Evolutionary conservation across 2,329 filamentous ascomycete species (phyloP).

Genomic region (Phaeoacremonium minimum): DNA sequence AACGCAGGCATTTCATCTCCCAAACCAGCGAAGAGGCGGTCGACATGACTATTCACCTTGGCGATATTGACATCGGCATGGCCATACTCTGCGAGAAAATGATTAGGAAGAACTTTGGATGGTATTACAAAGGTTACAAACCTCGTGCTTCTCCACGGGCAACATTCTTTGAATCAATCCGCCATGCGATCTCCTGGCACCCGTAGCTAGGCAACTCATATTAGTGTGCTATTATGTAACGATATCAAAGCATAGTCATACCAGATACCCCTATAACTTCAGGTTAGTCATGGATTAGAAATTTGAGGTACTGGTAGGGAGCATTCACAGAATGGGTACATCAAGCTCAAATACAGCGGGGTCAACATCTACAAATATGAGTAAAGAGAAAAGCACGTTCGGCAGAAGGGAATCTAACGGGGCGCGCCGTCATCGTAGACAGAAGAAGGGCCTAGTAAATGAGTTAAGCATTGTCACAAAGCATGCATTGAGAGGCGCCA

Average conservation of each 20-base stretch:
- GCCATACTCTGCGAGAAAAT: slow-evolving; percentile 9
- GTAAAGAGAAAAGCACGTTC: neutral
- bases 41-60: slow-evolving; percentile 57
- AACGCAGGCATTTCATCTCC: slow-evolving; percentile 58
- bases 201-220: slow-evolving; percentile 42
- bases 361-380: slow-evolving; percentile 55
- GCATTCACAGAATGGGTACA: slow-evolving; percentile 48
- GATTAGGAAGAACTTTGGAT: no score
- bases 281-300: slow-evolving; percentile 9
- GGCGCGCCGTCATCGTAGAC: slow-evolving; percentile 77
- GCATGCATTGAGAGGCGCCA: slow-evolving; percentile 2
- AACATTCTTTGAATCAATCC: slow-evolving; percentile 51
- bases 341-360: slow-evolving; percentile 74
- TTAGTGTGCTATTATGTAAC: slow-evolving; percentile 26
- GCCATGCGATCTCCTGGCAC: slow-evolving; percentile 65
- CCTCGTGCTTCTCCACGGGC: slow-evolving; percentile 56
- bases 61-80: slow-evolving; percentile 51
- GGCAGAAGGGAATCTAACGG: slow-evolving; percentile 22
- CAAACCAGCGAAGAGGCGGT: slow-evolving; percentile 74
- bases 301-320: neutral
- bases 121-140: no score
- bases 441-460: slow-evolving; percentile 46
- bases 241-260: slow-evolving; percentile 15
- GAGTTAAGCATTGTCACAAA: slow-evolving; percentile 8
- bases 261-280: slow-evolving; percentile 18